Conservation (phyloP, 2,329 filamentous ascomycete species). For the Aspergillus eucalypticola region DNA sequence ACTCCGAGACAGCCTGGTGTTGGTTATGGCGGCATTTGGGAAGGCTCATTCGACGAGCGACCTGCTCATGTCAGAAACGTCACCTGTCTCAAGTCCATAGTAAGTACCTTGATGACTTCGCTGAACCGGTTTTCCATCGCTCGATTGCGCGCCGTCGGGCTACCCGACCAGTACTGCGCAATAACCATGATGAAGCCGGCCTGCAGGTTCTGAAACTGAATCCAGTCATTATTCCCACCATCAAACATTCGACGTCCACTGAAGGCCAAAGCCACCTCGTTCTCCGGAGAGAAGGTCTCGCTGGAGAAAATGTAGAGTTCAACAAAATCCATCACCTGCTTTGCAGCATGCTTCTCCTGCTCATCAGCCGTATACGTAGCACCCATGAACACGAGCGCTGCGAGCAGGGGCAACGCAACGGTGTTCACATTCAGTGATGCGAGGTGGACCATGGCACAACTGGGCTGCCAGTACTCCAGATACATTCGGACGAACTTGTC, state of each 20-base stretch:
- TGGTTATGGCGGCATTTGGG: conserved; percentile 39
- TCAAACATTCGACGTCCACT: conserved; percentile 23
- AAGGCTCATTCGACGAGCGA: conserved; percentile 43
- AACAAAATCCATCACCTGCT: conserved; percentile 45
- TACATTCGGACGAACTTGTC: conserved; percentile 45
- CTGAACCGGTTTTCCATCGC: conserved; percentile 48
- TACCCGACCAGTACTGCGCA: conserved; percentile 49
- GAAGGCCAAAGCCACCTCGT: conserved; percentile 40
- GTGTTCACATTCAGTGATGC: conserved; percentile 44
- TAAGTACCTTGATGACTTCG: conserved; percentile 43
- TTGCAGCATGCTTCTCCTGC: conserved; percentile 40
- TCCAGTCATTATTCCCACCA: conserved; percentile 33
- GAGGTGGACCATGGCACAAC: conserved; percentile 46
- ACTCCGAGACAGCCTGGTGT: conserved; percentile 41
- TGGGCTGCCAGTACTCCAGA: conserved; percentile 49
- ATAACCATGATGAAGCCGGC: conserved; percentile 45
- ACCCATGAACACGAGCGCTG: conserved; percentile 46
- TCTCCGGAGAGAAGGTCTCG: conserved; percentile 44
- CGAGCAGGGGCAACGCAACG: conserved; percentile 40
- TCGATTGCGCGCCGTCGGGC: conserved; percentile 39
- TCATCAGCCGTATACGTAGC: conserved; percentile 48
- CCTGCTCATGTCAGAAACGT: conserved; percentile 23
- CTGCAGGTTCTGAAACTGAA: conserved; percentile 44
- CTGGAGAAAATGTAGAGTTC: conserved; percentile 48
- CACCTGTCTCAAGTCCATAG: not conserved